These are phyloP conservation scores for Chlamydomonas sp. DNA, from an alignment of 139 green algal genomes.

Conservation along the genomic window DNA sequence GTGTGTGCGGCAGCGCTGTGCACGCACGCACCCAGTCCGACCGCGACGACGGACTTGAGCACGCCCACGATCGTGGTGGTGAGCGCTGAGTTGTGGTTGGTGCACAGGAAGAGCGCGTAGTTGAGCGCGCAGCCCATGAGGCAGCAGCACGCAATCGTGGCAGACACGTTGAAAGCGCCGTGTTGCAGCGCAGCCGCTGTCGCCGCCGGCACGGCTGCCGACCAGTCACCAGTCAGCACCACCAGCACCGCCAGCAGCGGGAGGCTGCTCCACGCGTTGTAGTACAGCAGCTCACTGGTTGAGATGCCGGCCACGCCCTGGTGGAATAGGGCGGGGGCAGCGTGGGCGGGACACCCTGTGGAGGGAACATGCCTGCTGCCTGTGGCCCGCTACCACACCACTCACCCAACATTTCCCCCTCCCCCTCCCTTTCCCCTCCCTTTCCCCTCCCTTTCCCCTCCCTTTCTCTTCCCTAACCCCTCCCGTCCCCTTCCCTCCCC, in stretches of 20 bases:
- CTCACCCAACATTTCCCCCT: neutral
- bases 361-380: neutral
- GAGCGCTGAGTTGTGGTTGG: conserved; percentile 56
- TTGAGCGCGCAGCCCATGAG: conserved; percentile 39
- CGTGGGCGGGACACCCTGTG: neutral
- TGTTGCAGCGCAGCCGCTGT: conserved; percentile 3
- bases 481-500: too few species aligned
- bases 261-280: conserved; percentile 60
- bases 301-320: conserved; percentile 26
- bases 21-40: conserved; percentile 40
- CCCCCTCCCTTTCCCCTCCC: too few species aligned
- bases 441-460: too few species aligned
- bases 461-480: too few species aligned
- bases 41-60: conserved; percentile 48
- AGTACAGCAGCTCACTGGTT: conserved; percentile 56
- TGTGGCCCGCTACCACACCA: too few species aligned
- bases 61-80: conserved; percentile 76
- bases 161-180: neutral
- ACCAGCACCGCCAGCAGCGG: conserved; percentile 44
- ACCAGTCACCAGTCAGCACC: conserved; percentile 35
- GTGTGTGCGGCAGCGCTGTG: neutral
- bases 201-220: neutral
- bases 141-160: conserved; percentile 25
- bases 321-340: neutral
- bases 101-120: conserved; percentile 36